Evolutionary conservation across 768 basidiomycete species (phyloP).

Genomic region (Suillus subluteus): DNA sequence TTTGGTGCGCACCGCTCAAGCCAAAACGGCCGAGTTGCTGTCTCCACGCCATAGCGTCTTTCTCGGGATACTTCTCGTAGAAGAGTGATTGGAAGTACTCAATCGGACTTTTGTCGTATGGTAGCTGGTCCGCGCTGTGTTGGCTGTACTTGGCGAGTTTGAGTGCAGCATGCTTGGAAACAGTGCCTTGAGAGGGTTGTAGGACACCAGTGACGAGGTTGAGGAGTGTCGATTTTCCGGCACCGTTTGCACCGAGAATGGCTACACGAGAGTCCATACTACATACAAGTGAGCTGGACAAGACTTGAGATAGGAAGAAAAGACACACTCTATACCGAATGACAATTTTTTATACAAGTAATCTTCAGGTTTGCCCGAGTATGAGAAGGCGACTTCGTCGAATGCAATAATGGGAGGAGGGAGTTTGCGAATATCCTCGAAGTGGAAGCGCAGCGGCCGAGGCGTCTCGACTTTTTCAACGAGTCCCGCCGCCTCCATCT

Average conservation of each 20-base stretch:
- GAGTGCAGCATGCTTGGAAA: conserved; percentile 86
- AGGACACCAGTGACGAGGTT: conserved; percentile 86
- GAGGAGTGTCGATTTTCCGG: conserved; percentile 91
- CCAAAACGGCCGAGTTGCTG: conserved; percentile 96
- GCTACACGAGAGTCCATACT: conserved; percentile 96
- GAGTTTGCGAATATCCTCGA: conserved; percentile 91
- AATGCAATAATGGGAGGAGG: conserved; percentile 99
- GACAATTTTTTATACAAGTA: conserved; percentile 87
- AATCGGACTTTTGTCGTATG: conserved; percentile 87
- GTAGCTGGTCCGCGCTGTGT: conserved; percentile 97
- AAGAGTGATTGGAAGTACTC: conserved; percentile 93
- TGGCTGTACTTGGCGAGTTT: conserved; percentile 99
- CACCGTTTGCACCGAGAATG: conserved; percentile 95
- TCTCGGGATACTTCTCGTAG: conserved; percentile 85
- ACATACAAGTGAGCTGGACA: conserved; percentile 4
- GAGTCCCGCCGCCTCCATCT: conserved; percentile 99
- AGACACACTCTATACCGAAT: conserved; percentile 94
- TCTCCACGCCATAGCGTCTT: conserved; percentile 91
- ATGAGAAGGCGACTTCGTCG: conserved; percentile 91
- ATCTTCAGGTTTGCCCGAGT: conserved; percentile 87
- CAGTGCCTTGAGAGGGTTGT: conserved; percentile 80
- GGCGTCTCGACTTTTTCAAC: conserved; percentile 86
- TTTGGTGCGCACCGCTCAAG: conserved; percentile 92
- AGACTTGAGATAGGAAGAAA: conserved; percentile 10
- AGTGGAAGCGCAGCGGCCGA: conserved; percentile 87